phyloP scores from a whole-genome alignment of 805 yeast species.

The Starmera quercuum region DNA sequence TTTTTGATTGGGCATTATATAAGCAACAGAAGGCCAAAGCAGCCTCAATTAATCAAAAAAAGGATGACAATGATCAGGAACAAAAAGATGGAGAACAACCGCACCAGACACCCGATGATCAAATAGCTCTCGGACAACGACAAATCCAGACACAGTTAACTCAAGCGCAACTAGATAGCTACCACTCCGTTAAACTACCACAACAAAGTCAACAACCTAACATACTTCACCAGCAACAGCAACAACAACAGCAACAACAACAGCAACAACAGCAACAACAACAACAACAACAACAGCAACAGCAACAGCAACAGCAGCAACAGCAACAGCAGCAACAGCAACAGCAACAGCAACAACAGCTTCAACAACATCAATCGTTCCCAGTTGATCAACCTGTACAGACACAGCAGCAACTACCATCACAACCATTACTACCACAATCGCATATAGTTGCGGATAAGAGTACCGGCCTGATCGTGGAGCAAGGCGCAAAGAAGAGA shows the following conservation, averaged over 20 bases:
- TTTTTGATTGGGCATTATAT: slow-evolving; percentile 94
- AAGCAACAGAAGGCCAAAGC: slow-evolving; percentile 55
- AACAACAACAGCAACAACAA: slow-evolving; percentile 12
- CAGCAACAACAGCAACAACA: slow-evolving; percentile 6
- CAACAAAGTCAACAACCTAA: slow-evolving; percentile 1
- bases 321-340: slow-evolving; percentile 6
- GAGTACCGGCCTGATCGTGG: too few relatives aligned
- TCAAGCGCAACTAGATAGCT: slow-evolving; percentile 7
- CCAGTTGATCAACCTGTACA: too few relatives aligned
- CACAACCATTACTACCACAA: too few relatives aligned
- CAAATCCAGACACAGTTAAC: slow-evolving; percentile 1
- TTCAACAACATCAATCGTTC: too few relatives aligned
- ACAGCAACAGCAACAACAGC: too few relatives aligned
- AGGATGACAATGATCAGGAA: slow-evolving; percentile 15
- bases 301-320: slow-evolving; percentile 17
- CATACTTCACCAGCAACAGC: slow-evolving; percentile 1
- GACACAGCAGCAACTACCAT: too few relatives aligned
- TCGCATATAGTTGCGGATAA: too few relatives aligned
- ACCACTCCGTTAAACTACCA: slow-evolving; percentile 1
- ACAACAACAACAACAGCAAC: slow-evolving; percentile 12
- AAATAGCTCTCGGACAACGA: slow-evolving; percentile 2
- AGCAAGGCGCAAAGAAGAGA: too few relatives aligned
- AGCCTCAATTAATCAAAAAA: slow-evolving; percentile 18
- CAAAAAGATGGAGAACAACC: slow-evolving; percentile 8
- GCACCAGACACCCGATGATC: slow-evolving; percentile 5